These are phyloP conservation scores for Luffa aegyptiaca DNA, from an alignment of 306 rosid genomes.

Conservation along the genomic window DNA sequence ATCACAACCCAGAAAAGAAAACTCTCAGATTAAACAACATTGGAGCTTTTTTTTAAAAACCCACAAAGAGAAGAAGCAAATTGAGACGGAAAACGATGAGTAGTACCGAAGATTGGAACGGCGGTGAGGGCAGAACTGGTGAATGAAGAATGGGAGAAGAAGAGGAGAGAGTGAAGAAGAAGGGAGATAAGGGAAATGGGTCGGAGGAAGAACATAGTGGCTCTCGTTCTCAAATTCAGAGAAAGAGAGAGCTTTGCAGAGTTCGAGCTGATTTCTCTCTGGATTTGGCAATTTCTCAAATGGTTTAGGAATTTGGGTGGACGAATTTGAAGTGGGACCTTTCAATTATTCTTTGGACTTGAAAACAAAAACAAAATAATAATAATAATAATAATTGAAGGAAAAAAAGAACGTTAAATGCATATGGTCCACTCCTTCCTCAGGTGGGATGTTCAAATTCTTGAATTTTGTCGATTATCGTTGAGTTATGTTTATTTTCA, in stretches of 20 bases:
- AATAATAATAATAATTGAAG: no score
- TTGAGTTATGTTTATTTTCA: no score
- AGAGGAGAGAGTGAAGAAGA: conserved; percentile 6
- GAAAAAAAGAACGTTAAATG: no score
- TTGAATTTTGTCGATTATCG: no score
- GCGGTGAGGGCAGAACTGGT: conserved; percentile 9
- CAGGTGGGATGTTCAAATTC: no score
- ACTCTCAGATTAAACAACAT: background rate
- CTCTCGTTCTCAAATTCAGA: conserved; percentile 5
- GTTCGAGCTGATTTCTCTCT: background rate
- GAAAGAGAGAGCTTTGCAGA: background rate
- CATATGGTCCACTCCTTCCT: no score
- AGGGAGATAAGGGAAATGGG: conserved; percentile 1
- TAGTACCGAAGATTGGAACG: background rate
- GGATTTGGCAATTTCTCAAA: background rate
- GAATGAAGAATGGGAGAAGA: conserved; percentile 10
- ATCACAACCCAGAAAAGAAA: background rate
- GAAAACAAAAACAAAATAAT: no score
- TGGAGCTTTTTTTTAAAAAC: background rate
- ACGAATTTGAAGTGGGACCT: background rate
- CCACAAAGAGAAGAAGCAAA: background rate
- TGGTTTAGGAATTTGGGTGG: background rate
- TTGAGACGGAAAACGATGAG: background rate
- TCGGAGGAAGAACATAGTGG: conserved; percentile 25
- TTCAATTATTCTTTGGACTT: background rate